Base-by-base conservation (phyloP, 1,139 yeast genomes). In the Debaryomyces sp. region DNA sequence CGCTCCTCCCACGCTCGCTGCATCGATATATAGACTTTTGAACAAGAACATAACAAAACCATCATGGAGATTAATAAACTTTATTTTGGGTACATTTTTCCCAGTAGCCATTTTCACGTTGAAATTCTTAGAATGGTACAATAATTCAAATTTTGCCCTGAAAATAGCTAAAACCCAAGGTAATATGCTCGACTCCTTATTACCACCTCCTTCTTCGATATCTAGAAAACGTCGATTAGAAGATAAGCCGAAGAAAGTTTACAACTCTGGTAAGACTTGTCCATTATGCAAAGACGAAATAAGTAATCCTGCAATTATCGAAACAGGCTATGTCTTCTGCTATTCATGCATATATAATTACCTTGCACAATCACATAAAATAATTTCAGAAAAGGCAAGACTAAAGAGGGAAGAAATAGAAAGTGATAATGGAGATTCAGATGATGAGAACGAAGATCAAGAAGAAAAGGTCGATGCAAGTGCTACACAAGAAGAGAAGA, bases 51-150 rank as follows among this genome's bases (percentile, higher is more conserved):
- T 77, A 29, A 63, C 77, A 5, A 58, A 56, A 22, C 86, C 85
- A 2, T 47, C 78, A 1, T 70, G 78, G 66, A 67, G 61, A 36
- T 44, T 71, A 1, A 51, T 76, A 4, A 68, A 77, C 33, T 62
- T 74, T 13, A 47, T 75, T 1, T 68, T 80, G 24, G 84, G 80
- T 27, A 81, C 81, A 1, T 73, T 88, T 27, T 82, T 94, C 69
- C 98, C 98, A 0, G 78, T 88, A 0, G 89, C 96, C 2, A 87
- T 94, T 51, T 92, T 94, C 63, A 64, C 87, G 32, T 77, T 94
- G 54, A 90, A 91, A 66, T 90, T 94, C 57, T 77, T 91, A 46
- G 98, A 94, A 65, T 92, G 98, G 98, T 92, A 97, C 96, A 85
- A 86, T 53, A 81, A 89, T 40, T 84, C 92, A 15, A 90, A 88